A percentile compares a stretch with the other conserved stretches of the same genome.
These are phyloP conservation scores for Backusella liffmaniae DNA, from an alignment of 192 early-diverging fungal genomes.

Conservation along the genomic window DNA sequence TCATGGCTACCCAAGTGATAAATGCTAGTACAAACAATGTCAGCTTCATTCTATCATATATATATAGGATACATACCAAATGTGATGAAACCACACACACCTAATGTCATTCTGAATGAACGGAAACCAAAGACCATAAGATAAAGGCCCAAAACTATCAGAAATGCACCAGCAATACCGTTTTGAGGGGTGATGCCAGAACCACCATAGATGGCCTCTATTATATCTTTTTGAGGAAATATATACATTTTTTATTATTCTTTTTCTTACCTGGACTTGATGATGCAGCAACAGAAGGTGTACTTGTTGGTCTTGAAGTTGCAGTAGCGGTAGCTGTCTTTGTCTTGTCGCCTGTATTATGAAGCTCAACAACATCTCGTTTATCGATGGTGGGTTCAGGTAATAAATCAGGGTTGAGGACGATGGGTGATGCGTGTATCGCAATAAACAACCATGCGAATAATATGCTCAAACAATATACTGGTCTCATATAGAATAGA, in stretches of 20 bases:
- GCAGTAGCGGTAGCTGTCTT: not conserved
- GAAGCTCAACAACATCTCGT: constrained; percentile 9
- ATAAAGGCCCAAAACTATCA: constrained; percentile 40
- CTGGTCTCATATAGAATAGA: not conserved
- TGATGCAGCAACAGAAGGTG: constrained; percentile 9
- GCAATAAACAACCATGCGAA: not conserved
- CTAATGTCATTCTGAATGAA: constrained; percentile 47
- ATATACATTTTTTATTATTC: too few relatives aligned
- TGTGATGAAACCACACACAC: constrained; percentile 45
- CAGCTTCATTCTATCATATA: not conserved
- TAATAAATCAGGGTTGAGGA: constrained; percentile 3
- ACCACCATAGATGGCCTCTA: constrained; percentile 20
- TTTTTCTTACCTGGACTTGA: not conserved
- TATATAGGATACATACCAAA: constrained; percentile 26
- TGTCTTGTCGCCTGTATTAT: not conserved
- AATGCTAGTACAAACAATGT: not conserved
- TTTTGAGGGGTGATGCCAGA: constrained; percentile 35
- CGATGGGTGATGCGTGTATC: not conserved
- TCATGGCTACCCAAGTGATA: constrained; percentile 27
- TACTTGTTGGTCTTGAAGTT: not conserved
- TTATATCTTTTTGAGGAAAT: not conserved
- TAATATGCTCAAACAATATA: not conserved
- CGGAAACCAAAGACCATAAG: constrained; percentile 49
- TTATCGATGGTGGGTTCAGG: not conserved
- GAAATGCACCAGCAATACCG: constrained; percentile 36